Conservation (phyloP, 495 filamentous ascomycete genomes). For the Xylaria grammica region DNA sequence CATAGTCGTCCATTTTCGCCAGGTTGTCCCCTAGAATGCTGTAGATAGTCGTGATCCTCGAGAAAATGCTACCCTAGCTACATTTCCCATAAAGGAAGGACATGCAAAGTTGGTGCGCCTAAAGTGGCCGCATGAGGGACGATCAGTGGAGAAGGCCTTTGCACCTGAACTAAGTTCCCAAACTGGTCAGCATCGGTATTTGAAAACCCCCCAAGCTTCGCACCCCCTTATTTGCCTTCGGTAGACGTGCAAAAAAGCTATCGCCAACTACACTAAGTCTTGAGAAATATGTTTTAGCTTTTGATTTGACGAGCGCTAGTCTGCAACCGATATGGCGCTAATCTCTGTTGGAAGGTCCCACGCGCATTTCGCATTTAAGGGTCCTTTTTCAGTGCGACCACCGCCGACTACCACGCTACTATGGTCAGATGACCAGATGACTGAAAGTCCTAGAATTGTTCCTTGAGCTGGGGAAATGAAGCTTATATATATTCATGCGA, state of each 20-base stretch:
- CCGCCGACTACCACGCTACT: too few species aligned
- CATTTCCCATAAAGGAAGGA: conserved; percentile 11
- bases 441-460: too few species aligned
- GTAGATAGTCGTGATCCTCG: background rate
- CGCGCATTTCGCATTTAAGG: too few species aligned
- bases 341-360: too few species aligned
- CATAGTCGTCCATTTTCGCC: background rate
- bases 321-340: too few species aligned
- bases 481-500: too few species aligned
- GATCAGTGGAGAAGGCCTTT: conserved; percentile 1
- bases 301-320: too few species aligned
- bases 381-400: too few species aligned
- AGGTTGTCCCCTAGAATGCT: background rate
- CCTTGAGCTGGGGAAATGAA: too few species aligned
- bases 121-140: background rate
- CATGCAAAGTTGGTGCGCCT: background rate
- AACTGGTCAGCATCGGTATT: background rate
- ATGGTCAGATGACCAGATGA: too few species aligned
- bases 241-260: background rate
- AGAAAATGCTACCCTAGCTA: background rate
- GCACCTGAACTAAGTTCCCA: background rate
- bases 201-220: background rate
- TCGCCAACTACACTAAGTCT: background rate
- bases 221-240: background rate
- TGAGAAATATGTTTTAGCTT: too few species aligned